Base-by-base conservation (phyloP, 1,284 basidiomycete species). In the Ustilago crameri region DNA sequence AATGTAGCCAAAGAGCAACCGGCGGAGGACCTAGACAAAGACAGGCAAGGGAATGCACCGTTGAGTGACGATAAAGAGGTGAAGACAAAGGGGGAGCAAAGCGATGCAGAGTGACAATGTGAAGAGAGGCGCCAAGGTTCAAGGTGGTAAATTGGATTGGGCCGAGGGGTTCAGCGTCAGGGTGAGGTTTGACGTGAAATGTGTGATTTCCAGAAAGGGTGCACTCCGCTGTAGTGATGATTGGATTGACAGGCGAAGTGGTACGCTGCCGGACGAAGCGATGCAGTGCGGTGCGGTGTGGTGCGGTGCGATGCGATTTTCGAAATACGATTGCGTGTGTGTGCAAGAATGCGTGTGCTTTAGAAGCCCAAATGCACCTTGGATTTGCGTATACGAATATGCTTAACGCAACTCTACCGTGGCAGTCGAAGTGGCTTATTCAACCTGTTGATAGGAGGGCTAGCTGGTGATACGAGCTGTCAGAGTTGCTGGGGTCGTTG, bases 71-170 rank as follows among this genome's bases (percentile, higher is more conserved):
- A 44, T 50, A 52, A 49, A 54, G 43, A 57, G 45, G 26, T 15
- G 41, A 37, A 30, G 42, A 18, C 40, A 24, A 26, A 24, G 23
- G 37, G 20, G n/a, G 34, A 37, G 32, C 12, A 24, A 44, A 37
- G 35, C 23, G 38, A 58, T 65, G 55, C 62, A 55, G 30, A 18
- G 63, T 59, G 63, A 66, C 51, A 51, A 44, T 58, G 41, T 37
- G 35, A 50, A 50, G 46, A 40, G 49, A 30, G 34, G 17, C 26
- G 27, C 23, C 44, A 37, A 43, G 27, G 20, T 42, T 47, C 47
- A 59, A 50, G 44, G 32, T 43, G 53, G 46, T 35, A 37, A 34
- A 30, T 30, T 30, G 30, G 30, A 37, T 37, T 37, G 35, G 35
- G 15, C 35, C 35, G 35, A 37, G 12, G 9, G n/a, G 15, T 30